Conservation (phyloP, 1,139 yeast species). For the Geotrichum aggregatum region DNA sequence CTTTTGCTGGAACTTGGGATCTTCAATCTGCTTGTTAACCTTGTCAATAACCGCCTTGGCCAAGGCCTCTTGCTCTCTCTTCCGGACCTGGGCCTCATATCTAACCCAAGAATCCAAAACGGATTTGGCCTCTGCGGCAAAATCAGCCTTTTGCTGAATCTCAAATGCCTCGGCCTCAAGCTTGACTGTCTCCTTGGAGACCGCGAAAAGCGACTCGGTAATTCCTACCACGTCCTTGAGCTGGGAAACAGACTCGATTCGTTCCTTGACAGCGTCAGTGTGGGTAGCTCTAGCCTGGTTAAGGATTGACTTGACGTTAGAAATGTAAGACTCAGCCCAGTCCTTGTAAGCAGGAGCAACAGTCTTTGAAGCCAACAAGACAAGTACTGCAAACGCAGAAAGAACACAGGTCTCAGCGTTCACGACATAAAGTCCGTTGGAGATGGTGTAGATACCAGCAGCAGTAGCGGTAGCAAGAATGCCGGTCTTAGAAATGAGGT, state of each 20-base stretch:
- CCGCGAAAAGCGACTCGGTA: constrained; percentile 86
- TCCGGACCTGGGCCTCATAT: constrained; percentile 95
- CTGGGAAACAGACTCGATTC: constrained; percentile 83
- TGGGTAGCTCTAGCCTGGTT: constrained; percentile 88
- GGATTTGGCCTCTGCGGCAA: constrained; percentile 86
- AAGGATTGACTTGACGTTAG: constrained; percentile 74
- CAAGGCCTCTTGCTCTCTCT: constrained; percentile 90
- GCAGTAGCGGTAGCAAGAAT: constrained; percentile 92
- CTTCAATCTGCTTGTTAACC: constrained; percentile 78
- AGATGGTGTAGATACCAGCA: constrained; percentile 88
- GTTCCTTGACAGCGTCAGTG: constrained; percentile 84
- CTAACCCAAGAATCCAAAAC: constrained; percentile 99
- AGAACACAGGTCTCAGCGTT: constrained; percentile 91
- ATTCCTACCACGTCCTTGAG: constrained; percentile 88
- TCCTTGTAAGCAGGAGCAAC: constrained; percentile 93
- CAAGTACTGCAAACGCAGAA: constrained; percentile 71
- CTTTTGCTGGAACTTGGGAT: constrained; percentile 91
- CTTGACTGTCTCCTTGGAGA: constrained; percentile 94
- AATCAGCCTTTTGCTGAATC: constrained; percentile 83
- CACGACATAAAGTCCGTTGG: constrained; percentile 86
- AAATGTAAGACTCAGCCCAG: constrained; percentile 90
- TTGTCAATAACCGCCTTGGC: constrained; percentile 80
- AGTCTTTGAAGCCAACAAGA: constrained; percentile 73
- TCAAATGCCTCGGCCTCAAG: constrained; percentile 92
- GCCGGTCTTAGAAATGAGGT: constrained; percentile 85